Evolutionary conservation across 2,329 filamentous ascomycete species (phyloP), one percentile per base, ranked within the genome.

Genomic region (Fusarium paranaense): DNA sequence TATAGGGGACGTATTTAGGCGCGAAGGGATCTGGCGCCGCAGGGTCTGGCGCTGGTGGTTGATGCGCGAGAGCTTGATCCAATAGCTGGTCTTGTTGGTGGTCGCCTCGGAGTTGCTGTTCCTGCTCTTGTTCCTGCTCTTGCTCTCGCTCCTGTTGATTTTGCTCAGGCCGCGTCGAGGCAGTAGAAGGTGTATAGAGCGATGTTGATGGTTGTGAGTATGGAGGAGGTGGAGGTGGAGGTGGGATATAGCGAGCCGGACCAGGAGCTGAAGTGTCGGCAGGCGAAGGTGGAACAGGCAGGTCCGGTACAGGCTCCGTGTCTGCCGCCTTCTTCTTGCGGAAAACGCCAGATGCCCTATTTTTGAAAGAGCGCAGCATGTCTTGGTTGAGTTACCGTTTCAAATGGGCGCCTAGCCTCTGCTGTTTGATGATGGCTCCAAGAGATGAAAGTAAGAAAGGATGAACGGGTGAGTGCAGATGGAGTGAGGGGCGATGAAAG

Each of bases 331-430:
- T 71, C 65, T 72, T 72, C 62, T 70, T 79, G 63, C 73, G 75
- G 50, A 77, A 75, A 62, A 76, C 62, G 30, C 68, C 68, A 38
- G 69, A 74, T n/a, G 75, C 74, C 66, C 72, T 79, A 54, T 73
- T 75, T 62, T 71, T 77, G 22, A 76, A 56, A 54, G 73, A 75
- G 58, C 71, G 71, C 38, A 81, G 72, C 80, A 82, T 80, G 37
- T 68, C 68, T 47, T 42, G 62, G 18, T 18, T 38, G 52, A 33
- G 33, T 20, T n/a, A 27, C 47, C 27, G 18, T 32, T 54, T 32
- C 27, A 54, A 20, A 32, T 52, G 30, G 47, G 47, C 27, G 30
- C 25, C 25, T 37, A 37, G 10, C 9, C 32, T 57, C 54, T n/a
- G 9, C 16, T 52, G 47, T 52, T 52, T 30, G 25, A 30, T 11